Percentiles rank a stretch among this genome's conserved stretches.
phyloP scores from a whole-genome alignment of 768 basidiomycete genomes.

The Leccinellum rugosiceps region DNA sequence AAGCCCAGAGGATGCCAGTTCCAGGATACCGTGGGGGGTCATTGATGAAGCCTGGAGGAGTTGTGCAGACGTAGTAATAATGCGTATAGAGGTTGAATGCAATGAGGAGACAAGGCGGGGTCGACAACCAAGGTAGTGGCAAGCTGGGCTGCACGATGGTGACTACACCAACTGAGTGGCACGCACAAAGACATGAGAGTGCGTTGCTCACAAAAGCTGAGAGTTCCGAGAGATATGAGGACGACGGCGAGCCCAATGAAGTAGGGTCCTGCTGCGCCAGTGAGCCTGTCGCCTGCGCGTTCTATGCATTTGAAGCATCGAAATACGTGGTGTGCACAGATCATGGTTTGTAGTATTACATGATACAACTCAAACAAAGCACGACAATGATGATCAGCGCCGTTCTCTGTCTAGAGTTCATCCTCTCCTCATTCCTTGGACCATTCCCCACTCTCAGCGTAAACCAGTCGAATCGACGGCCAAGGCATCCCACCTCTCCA shows the following conservation, averaged over 20 bases:
- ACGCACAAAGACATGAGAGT: not conserved
- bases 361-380: not conserved
- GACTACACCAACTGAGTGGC: constrained; percentile 51
- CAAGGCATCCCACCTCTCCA: constrained; percentile 38
- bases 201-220: constrained; percentile 74
- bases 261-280: constrained; percentile 87
- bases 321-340: constrained; percentile 37
- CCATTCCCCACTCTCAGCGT: constrained; percentile 37
- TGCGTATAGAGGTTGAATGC: constrained; percentile 74
- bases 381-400: constrained; percentile 11
- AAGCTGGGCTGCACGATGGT: constrained; percentile 72
- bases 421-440: constrained; percentile 43
- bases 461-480: constrained; percentile 57
- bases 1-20: constrained; percentile 57
- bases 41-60: constrained; percentile 76
- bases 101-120: constrained; percentile 72
- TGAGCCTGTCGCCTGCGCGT: constrained; percentile 70
- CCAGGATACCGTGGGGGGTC: constrained; percentile 46
- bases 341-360: constrained; percentile 9
- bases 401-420: constrained; percentile 37
- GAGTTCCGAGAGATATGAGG: constrained; percentile 62
- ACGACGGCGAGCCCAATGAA: constrained; percentile 81
- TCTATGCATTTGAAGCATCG: constrained; percentile 68
- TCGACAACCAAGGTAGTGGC: constrained; percentile 52
- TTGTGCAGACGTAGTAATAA: constrained; percentile 83